Evolutionary conservation across 768 basidiomycete genomes (phyloP), one percentile per base, ranked within the genome.

Genomic region (Leccinum subtestaceum): DNA sequence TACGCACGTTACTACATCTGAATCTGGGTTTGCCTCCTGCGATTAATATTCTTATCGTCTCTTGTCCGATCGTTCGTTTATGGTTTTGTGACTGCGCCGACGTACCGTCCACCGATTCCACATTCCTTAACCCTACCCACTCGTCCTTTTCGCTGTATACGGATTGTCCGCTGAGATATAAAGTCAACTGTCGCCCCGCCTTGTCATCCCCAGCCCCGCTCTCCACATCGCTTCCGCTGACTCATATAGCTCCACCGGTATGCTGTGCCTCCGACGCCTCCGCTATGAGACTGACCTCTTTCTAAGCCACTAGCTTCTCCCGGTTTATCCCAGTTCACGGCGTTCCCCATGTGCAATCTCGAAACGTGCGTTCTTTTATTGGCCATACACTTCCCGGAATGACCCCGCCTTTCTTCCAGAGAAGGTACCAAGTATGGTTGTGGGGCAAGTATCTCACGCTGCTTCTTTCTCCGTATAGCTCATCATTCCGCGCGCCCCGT

Each of bases 401-500:
- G 53, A 74, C 68, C 65, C 63, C 71, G 58, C 57, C 60, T 61
- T 64, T 49, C 57, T 57, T 58, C 40, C 76, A 91, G 89, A 67
- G 86, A 89, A 80, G 89, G 87, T 63, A 85, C 81, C 61, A 84
- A 85, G 76, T 78, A 85, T 68, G 88, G 86, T 68, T 92, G 90
- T 71, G 89, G 89, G 70, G 72, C 67, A 72, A 72, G 67, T 63
- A 23, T 70, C 64, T 58, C 73, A 68, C 73, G 72, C 67, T 10
- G 6, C 55, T 56, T 31, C 40, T 13, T 54, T 45, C 19, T 40
- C 50, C 32, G 23, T 23, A 11, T 12, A 9, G 58, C 57, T 57
- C 57, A 57, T 54, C 32, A 63, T 31, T 61, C 52, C 63, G 53
- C 56, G 49, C 23, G 17, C 51, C 65, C 47, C 48, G 23, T 60